Evolutionary conservation across 805 yeast species (phyloP), one percentile per base, ranked within the genome.

Genomic region (Metschnikowia kunwiensis): DNA sequence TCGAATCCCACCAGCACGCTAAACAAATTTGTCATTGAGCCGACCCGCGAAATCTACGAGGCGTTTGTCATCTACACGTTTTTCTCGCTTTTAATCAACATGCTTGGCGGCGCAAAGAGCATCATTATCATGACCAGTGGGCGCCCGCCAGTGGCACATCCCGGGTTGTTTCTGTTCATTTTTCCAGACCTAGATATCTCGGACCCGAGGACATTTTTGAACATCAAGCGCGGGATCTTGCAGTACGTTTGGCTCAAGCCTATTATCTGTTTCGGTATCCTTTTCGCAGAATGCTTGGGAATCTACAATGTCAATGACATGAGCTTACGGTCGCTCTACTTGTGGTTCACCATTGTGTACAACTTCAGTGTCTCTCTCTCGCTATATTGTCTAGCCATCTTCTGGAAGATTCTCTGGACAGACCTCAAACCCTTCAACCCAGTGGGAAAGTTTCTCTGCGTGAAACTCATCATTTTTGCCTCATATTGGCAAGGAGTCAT

Each of bases 161-260:
- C 81, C 3, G 86, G 73, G 47, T 74, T 67, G 0, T 49, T 79
- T 24, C 72, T 68, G n/a, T 51, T 58, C n/a, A 24, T 78, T 3
- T 52, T 80, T 5, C 68, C 74, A 1, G 75, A 73, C 4, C 63
- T 89, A 16, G 96, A 91, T 58, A 82, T 93, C 21, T 80, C 91
- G 2, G 95, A 93, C 53, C 96, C 98, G 0, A 68, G 69, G 19
- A 79, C 86, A 4, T 86, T 88, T 54, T 61, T 91, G 40, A 63
- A 63, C 13, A 78, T 93, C 32, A 93, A 93, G 53, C 65, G 95
- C 42, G 91, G 94, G 2, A 81, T 93, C 5, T 63, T 93, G 33
- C 99, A 93, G 58, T 93, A 91, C 54, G 96, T 91, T 6, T 93
- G 96, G 96, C 58, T 89, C 42, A 89, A 94, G 52, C 97, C 97